Evolutionary conservation across 2,329 filamentous ascomycete species (phyloP).

Genomic region (Sarocladium strictum): DNA sequence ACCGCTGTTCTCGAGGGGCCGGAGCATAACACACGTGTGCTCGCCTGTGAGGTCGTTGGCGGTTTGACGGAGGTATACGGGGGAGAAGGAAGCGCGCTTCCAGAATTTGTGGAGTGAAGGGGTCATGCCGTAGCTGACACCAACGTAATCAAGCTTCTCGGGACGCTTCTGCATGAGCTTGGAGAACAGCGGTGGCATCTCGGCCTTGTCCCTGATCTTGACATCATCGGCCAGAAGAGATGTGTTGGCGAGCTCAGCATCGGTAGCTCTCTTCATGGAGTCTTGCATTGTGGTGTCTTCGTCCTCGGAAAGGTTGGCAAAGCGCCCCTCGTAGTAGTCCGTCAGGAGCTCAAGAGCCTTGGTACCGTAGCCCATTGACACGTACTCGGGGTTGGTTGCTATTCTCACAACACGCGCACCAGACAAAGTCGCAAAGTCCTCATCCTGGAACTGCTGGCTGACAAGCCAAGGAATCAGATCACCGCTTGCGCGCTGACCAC

Average conservation of each 20-base stretch:
- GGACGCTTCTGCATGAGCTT: constrained; percentile 80
- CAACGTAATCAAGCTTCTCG: constrained; percentile 80
- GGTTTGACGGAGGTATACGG: constrained; percentile 91
- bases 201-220: constrained; percentile 79
- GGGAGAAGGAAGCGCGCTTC: constrained; percentile 81
- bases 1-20: constrained; percentile 62
- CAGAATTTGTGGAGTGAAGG: constrained; percentile 88
- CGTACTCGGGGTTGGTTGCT: constrained; percentile 91
- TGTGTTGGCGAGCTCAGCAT: constrained; percentile 70
- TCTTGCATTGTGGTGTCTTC: constrained; percentile 45
- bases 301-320: constrained; percentile 75
- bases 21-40: constrained; percentile 96
- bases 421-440: constrained; percentile 89
- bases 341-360: constrained; percentile 80
- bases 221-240: constrained; percentile 82
- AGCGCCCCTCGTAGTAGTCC: constrained; percentile 94
- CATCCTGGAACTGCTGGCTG: constrained; percentile 96
- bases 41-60: constrained; percentile 95
- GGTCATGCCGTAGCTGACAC: constrained; percentile 92
- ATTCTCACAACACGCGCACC: constrained; percentile 91
- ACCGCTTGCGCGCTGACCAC: constrained; percentile 82
- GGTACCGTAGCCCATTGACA: constrained; percentile 87
- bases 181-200: constrained; percentile 90
- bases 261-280: constrained; percentile 71
- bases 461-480: constrained; percentile 97